Conservation (phyloP, 1,284 basidiomycete species). For the Neolentinus lepideus region DNA sequence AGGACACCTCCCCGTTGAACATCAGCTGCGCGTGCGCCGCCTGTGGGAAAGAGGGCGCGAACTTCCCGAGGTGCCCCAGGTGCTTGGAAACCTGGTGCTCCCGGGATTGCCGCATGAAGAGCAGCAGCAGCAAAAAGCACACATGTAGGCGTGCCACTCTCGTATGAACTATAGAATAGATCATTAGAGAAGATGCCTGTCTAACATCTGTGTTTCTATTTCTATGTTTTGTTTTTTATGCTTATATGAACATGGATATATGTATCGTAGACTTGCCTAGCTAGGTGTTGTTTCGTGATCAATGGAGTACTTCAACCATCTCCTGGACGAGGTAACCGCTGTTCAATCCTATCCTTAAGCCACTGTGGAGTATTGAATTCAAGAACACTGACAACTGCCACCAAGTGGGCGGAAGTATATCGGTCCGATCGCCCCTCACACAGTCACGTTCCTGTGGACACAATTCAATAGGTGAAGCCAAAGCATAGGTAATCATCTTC, state of each 20-base stretch:
- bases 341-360: too few species aligned
- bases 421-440: neutral
- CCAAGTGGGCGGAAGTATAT: neutral
- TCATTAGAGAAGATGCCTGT: neutral
- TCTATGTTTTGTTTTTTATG: too few species aligned
- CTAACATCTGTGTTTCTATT: too few species aligned
- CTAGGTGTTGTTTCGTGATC: too few species aligned
- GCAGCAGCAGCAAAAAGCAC: slow-evolving; percentile 37
- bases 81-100: slow-evolving; percentile 67
- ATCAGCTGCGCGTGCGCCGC: slow-evolving; percentile 35
- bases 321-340: too few species aligned
- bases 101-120: slow-evolving; percentile 51
- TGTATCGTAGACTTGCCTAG: too few species aligned
- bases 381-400: too few species aligned
- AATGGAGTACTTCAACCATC: too few species aligned
- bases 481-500: too few species aligned
- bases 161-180: neutral
- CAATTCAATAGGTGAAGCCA: neutral
- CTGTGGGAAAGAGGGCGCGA: slow-evolving; percentile 48
- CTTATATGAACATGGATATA: too few species aligned
- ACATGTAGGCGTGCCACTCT: slow-evolving; percentile 20
- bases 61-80: slow-evolving; percentile 59
- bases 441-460: neutral
- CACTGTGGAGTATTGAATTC: too few species aligned
- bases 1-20: neutral